phyloP scores from a whole-genome alignment of 352 stramenopile species.

The Phytophthora crassamura region DNA sequence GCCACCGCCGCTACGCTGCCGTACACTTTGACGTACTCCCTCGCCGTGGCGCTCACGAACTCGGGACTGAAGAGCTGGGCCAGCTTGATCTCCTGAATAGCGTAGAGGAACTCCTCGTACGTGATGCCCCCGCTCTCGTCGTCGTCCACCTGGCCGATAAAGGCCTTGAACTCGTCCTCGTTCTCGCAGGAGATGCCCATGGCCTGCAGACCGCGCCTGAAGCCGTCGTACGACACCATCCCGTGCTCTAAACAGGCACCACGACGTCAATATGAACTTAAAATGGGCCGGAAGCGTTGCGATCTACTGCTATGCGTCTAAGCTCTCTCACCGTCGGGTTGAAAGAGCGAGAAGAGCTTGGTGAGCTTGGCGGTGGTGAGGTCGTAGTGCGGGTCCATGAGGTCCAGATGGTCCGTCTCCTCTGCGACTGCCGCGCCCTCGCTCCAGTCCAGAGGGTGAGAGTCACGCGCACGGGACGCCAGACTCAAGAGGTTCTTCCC shows the following conservation, averaged over 20 bases:
- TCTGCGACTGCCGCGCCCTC: slow-evolving; percentile 42
- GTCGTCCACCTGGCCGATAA: slow-evolving; percentile 83
- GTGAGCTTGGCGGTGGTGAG: slow-evolving; percentile 77
- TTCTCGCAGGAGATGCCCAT: slow-evolving; percentile 80
- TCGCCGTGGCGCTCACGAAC: slow-evolving; percentile 47
- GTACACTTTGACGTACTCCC: slow-evolving; percentile 32
- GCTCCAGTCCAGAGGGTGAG: slow-evolving; percentile 76
- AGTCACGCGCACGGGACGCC: slow-evolving; percentile 58
- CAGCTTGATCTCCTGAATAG: slow-evolving; percentile 91
- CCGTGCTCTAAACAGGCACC: slow-evolving; percentile 40
- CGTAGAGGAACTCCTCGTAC: slow-evolving; percentile 86
- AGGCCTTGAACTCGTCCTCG: slow-evolving; percentile 67
- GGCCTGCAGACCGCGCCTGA: slow-evolving; percentile 68
- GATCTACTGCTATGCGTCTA: slow-evolving; percentile 3
- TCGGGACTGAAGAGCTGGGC: slow-evolving; percentile 82
- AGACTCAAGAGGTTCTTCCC: slow-evolving; percentile 70
- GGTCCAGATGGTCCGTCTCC: slow-evolving; percentile 56
- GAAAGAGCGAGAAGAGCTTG: slow-evolving; percentile 73
- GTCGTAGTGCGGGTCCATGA: slow-evolving; percentile 89
- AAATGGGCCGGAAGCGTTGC: not conserved
- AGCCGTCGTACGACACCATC: slow-evolving; percentile 79
- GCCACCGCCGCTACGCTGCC: slow-evolving; percentile 21
- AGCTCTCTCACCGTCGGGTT: slow-evolving; percentile 50
- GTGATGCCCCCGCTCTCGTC: slow-evolving; percentile 86
- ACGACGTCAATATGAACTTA: slow-evolving; percentile 4